phyloP scores from a whole-genome alignment of 345 rosid genomes.

The Melaleuca alternifolia region DNA sequence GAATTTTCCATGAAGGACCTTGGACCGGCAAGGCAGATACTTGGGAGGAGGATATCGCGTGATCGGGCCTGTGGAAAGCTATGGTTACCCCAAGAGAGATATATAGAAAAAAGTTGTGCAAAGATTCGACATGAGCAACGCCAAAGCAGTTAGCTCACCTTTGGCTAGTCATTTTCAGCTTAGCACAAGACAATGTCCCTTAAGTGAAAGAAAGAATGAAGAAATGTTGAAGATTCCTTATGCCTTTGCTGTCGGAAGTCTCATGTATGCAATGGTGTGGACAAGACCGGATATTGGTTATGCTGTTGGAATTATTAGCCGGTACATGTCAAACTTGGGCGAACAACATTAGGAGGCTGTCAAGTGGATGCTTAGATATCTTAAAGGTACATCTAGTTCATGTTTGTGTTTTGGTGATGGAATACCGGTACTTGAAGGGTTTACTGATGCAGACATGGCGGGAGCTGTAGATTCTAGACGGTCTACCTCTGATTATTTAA shows the following conservation, averaged over 20 bases:
- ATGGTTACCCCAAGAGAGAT: not conserved
- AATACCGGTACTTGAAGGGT: not conserved
- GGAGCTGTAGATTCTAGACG: not conserved
- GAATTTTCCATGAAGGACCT: not conserved
- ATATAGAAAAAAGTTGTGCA: not conserved
- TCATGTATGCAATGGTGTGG: too few relatives aligned
- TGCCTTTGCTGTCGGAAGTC: too few relatives aligned
- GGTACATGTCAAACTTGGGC: not conserved
- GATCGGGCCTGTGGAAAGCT: not conserved
- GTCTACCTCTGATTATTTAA: not conserved
- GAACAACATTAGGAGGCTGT: not conserved
- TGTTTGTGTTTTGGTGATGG: not conserved
- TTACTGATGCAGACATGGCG: not conserved
- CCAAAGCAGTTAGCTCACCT: not conserved
- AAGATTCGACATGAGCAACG: not conserved
- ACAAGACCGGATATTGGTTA: not conserved
- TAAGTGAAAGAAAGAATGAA: not conserved
- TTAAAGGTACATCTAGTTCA: not conserved
- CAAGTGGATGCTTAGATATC: not conserved
- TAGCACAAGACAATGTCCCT: not conserved
- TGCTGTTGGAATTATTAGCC: not conserved
- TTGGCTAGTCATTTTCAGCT: not conserved
- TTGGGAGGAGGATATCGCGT: not conserved
- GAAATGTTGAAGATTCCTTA: not conserved
- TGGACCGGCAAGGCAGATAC: not conserved